Evolutionary conservation across 2,329 filamentous ascomycete species (phyloP).

Genomic region (Anisogramma anomala): DNA sequence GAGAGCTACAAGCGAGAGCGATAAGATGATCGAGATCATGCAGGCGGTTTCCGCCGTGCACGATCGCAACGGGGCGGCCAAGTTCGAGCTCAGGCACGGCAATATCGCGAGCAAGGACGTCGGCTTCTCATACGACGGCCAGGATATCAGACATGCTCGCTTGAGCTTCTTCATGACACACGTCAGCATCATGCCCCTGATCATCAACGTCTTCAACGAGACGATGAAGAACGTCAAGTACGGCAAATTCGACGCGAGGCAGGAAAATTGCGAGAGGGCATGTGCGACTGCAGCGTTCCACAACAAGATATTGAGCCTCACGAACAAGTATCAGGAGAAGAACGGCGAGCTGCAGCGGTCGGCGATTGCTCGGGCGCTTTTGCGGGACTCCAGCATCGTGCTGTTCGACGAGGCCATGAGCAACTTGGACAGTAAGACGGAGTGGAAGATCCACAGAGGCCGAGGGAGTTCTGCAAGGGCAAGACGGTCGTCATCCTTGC

Average conservation of each 20-base stretch:
- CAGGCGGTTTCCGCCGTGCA: constrained; percentile 44
- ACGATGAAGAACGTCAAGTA: constrained; percentile 56
- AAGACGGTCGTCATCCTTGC: constrained; percentile 10
- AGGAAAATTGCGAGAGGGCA: constrained; percentile 47
- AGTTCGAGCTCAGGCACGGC: constrained; percentile 34
- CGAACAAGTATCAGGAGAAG: constrained; percentile 35
- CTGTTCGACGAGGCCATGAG: constrained; percentile 14
- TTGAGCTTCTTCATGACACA: constrained; percentile 44
- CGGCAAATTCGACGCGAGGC: constrained; percentile 47
- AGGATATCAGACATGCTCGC: constrained; percentile 47
- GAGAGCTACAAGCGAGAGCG: constrained; percentile 57
- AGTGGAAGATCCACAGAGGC: constrained; percentile 10
- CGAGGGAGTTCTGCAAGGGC: constrained; percentile 4
- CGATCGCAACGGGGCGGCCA: constrained; percentile 33
- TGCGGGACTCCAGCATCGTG: constrained; percentile 9
- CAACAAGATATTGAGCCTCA: constrained; percentile 49
- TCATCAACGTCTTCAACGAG: constrained; percentile 52
- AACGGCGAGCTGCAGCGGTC: constrained; percentile 41
- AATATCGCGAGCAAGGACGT: constrained; percentile 44
- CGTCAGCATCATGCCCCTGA: constrained; percentile 54
- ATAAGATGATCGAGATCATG: constrained; percentile 46
- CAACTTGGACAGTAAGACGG: constrained; percentile 12
- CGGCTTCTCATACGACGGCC: constrained; percentile 41
- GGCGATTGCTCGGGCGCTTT: constrained; percentile 27
- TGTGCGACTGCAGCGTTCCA: constrained; percentile 53